These are phyloP conservation scores for Alternaria atra DNA, from an alignment of 2,329 filamentous ascomycete genomes.

Conservation along the genomic window DNA sequence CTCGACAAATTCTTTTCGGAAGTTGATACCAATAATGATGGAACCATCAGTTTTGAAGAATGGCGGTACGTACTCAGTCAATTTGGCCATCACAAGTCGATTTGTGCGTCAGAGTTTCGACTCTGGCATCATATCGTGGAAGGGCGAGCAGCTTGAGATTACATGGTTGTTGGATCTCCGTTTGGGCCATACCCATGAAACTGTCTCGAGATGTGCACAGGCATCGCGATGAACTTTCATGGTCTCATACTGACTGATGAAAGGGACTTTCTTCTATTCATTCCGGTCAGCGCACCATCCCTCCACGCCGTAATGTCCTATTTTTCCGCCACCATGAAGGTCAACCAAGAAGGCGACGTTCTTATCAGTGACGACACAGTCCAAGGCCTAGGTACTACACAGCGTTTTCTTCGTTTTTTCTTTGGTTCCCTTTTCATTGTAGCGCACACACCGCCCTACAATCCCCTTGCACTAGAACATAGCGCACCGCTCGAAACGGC, in stretches of 20 bases:
- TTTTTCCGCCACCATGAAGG: conserved; percentile 86
- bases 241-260: conserved; percentile 23
- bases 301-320: conserved; percentile 87
- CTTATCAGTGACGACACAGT: conserved; percentile 89
- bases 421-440: conserved; percentile 80
- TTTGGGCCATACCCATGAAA: not conserved
- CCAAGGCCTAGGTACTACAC: conserved; percentile 89
- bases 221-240: not conserved
- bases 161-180: not conserved
- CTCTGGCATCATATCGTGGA: not conserved
- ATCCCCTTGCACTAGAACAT: conserved; percentile 35
- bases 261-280: conserved; percentile 90
- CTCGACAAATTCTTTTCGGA: conserved; percentile 87
- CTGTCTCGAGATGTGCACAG: not conserved
- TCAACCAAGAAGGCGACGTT: conserved; percentile 94
- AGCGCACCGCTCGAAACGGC: conserved; percentile 40
- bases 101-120: not conserved
- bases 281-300: conserved; percentile 73
- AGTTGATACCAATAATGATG: conserved; percentile 89
- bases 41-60: conserved; percentile 87
- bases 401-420: conserved; percentile 73
- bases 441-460: conserved; percentile 60
- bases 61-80: conserved; percentile 77
- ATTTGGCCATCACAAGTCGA: not conserved
- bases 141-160: not conserved